Percentiles rank a stretch among this genome's conserved stretches.
Evolutionary conservation across 2,329 filamentous ascomycete species (phyloP).

Genomic region (Blastomyces silverae): DNA sequence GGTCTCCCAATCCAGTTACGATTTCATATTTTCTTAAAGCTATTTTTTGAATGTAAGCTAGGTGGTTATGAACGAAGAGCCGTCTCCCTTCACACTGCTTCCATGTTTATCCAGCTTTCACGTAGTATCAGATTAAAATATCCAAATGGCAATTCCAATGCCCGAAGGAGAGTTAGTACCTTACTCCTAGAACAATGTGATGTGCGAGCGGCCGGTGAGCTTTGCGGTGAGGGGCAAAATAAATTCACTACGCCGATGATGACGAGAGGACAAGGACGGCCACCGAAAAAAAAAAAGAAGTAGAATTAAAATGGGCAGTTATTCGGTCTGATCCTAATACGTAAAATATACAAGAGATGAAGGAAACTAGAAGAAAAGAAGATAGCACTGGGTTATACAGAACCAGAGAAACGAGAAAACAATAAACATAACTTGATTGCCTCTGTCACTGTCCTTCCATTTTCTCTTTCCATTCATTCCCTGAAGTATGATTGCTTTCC

Average conservation of each 20-base stretch:
- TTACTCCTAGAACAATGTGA: not conserved
- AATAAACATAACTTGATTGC: not conserved
- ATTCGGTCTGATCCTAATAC: not conserved
- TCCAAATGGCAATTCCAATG: not conserved
- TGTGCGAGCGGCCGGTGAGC: not conserved
- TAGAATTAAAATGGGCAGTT: not conserved
- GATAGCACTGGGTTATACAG: not conserved
- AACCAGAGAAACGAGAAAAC: not conserved
- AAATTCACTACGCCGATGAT: not conserved
- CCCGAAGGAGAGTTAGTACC: not conserved
- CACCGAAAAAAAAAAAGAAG: not conserved
- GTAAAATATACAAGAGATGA: not conserved
- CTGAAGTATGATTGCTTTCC: conserved; percentile 5
- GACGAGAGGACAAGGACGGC: not conserved
- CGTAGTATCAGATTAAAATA: not conserved
- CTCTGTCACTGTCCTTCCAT: not conserved
- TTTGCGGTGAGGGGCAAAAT: not conserved
- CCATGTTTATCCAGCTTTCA: not conserved
- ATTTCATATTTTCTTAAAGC: not conserved
- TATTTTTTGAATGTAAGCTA: not conserved
- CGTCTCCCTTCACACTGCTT: not conserved
- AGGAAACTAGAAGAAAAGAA: not conserved
- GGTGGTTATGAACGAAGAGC: not conserved
- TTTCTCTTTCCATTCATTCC: not conserved
- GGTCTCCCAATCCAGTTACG: not conserved